phyloP scores from a whole-genome alignment of 2,329 filamentous ascomycete species.

The Fusarium sp. region DNA sequence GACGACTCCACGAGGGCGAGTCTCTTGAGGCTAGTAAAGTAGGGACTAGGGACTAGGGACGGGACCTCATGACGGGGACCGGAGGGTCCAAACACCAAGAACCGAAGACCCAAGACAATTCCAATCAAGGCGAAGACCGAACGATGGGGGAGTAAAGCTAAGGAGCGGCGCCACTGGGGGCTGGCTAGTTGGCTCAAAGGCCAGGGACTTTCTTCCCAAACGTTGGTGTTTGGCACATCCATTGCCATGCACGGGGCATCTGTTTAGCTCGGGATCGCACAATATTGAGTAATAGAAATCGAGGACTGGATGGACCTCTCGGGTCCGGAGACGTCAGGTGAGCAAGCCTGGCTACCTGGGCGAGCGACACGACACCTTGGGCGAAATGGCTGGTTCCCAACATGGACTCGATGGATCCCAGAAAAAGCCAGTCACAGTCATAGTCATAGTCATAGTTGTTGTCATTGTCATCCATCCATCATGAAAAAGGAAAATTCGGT shows the following conservation, averaged over 20 bases:
- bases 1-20: conserved; percentile 38
- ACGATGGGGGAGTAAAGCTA: conserved; percentile 34
- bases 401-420: neutral
- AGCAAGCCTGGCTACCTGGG: conserved; percentile 42
- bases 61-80: conserved; percentile 41
- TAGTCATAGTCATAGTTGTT: conserved; percentile 10
- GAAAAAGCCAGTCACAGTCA: neutral
- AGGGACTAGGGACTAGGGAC: conserved; percentile 22
- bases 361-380: conserved; percentile 41
- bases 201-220: conserved; percentile 31
- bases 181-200: conserved; percentile 22
- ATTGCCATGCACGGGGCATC: conserved; percentile 44
- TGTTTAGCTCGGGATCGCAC: conserved; percentile 50
- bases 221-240: conserved; percentile 38
- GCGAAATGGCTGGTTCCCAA: conserved; percentile 29
- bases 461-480: conserved; percentile 7
- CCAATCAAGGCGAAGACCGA: conserved; percentile 35
- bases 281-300: conserved; percentile 65
- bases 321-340: conserved; percentile 45
- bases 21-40: conserved; percentile 20
- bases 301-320: conserved; percentile 56
- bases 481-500: conserved; percentile 2
- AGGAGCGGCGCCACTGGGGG: conserved; percentile 36
- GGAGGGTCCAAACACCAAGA: conserved; percentile 40
- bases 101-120: conserved; percentile 11